Base-by-base conservation (phyloP, 2,329 filamentous ascomycete species). In the Didymella arachidicola region DNA sequence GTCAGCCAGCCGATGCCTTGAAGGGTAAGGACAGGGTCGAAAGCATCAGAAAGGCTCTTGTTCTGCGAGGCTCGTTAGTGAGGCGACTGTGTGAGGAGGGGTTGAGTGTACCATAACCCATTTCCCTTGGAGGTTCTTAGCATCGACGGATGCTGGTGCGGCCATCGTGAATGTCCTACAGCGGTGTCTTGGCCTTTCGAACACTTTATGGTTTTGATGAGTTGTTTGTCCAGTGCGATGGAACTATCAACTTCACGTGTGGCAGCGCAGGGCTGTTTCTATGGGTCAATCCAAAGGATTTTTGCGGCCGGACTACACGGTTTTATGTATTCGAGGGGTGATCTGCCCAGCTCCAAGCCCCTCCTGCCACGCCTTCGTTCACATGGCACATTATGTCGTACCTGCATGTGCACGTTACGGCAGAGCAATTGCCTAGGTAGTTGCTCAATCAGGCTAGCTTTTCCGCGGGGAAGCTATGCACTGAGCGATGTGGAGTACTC, bases 21-120 rank as follows among this genome's bases (percentile, higher is more conserved):
- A 66, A 94, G 83, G 48, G 83, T 73, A 58, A 97, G 87, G 62
- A 89, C 85, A 1, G 87, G 81, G 60, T 93, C 90, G 46, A 87
- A 80, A 64, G 83, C 79, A 77, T 90, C 88, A 59, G 90, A 93
- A 66, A 93, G 81, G 62, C 80, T 79, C 75, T 90, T 90, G 84
- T 95, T 93, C 91, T 94, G 71, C 2, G 18, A 6, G 43, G 14
- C 4, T 29, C 36, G 46, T 62, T 41, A 59, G 47, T 32, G 16
- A 32, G 16, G 2, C 30, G 30, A 14, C 30, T 32, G 11, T 18
- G 36, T 50, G 18, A 57, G n/a, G n/a, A 34, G 16, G 46, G 39
- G 25, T 38, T 22, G 22, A 61, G 64, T 14, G 19, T 69, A 78
- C 76, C 61, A 79, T 74, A 47, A 72, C 30, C 75, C 76, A 79